Base-by-base conservation (phyloP, 1,284 basidiomycete species). In the Cryptococcus sp. region DNA sequence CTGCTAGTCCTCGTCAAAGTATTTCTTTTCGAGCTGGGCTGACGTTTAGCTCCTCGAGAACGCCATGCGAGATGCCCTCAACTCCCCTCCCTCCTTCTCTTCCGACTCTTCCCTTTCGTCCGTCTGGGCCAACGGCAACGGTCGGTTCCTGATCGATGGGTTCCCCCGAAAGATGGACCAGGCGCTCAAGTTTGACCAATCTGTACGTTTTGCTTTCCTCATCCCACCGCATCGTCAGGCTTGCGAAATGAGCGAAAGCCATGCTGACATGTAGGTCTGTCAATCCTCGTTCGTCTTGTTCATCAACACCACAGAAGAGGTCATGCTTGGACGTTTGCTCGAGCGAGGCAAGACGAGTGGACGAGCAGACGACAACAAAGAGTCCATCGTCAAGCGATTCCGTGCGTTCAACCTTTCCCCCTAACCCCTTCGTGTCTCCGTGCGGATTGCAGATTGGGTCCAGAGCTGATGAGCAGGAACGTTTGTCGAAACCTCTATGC, bases 81-180 rank as follows among this genome's bases (percentile, higher is more conserved):
- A 59, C 19, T 43, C 57, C 32, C 69, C 72, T 26, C 67, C 68
- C 5, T 34, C 58, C 2, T 55, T 61, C 42, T 51, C 56, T 22
- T 53, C 51, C 10, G 55, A 45, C 39, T 53, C 58, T 16, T 36
- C 47, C 11, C 45, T 59, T 23, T 36, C 50, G 14, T 40, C 38
- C 12, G 83, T 81, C 23, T 94, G 91, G 91, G 69, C 72, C 23
- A 76, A 81, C 43, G 88, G 85, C 35, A 78, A 77, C 51, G 88
- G 87, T 34, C 82, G 90, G 42, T 98, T 98, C 79, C 79, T 98
- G 56, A 85, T 99, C 59, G 95, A 99, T 61, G 95, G 95, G 3
- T 98, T 98, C 77, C 95, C 95, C 39, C 81, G 95, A 53, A 90
- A 97, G 79, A 92, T 98, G 90, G 95, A 98, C 72, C 95, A 99